phyloP scores from a whole-genome alignment of 768 basidiomycete genomes.

The Phaeotremella skinneri region DNA sequence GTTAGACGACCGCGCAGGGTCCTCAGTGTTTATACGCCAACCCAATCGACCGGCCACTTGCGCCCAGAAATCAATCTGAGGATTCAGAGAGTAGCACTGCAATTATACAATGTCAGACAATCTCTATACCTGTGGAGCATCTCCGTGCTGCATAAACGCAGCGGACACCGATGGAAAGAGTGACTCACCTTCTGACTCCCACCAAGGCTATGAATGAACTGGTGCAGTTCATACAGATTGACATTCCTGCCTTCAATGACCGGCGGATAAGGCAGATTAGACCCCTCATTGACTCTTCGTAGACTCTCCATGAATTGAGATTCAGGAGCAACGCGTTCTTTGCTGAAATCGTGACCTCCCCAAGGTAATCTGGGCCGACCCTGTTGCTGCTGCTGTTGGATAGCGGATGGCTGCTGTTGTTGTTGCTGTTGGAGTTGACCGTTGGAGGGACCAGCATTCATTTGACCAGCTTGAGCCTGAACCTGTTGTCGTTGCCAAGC shows the following conservation, averaged over 20 bases:
- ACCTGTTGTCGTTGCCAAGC: neutral
- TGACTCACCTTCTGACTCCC: constrained; percentile 32
- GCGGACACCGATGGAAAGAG: too few relatives aligned
- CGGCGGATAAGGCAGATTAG: constrained; percentile 20
- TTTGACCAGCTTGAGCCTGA: neutral
- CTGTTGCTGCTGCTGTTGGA: neutral
- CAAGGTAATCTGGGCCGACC: neutral
- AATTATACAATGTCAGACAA: neutral
- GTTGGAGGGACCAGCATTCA: too few relatives aligned
- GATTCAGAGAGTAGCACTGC: neutral
- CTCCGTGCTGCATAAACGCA: neutral
- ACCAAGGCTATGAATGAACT: constrained; percentile 34
- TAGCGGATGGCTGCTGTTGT: too few relatives aligned
- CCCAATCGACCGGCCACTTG: constrained; percentile 2
- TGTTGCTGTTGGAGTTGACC: neutral
- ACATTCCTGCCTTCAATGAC: constrained; percentile 26
- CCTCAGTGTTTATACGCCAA: neutral
- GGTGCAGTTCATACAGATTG: constrained; percentile 32
- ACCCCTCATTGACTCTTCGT: constrained; percentile 13
- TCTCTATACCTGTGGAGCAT: neutral
- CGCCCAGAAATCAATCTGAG: neutral
- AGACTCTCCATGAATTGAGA: constrained; percentile 8
- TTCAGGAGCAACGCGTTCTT: constrained; percentile 1
- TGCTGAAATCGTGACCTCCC: neutral
- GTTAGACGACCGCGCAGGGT: neutral